Percentiles rank a stretch among this genome's conserved stretches.
These are phyloP conservation scores for Amanita molliuscula DNA, from an alignment of 768 basidiomycete species.

Conservation along the genomic window DNA sequence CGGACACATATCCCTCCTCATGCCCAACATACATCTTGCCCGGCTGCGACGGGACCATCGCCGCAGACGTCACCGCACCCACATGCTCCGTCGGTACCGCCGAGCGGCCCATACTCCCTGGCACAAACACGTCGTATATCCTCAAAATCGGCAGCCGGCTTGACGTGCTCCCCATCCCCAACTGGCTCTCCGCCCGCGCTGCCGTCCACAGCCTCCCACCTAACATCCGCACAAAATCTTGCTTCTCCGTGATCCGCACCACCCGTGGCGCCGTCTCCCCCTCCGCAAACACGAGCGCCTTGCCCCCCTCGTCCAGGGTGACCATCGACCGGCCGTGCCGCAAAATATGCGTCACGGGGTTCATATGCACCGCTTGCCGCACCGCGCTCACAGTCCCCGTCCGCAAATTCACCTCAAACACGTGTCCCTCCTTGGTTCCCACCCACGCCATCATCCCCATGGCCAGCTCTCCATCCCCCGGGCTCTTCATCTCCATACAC, in stretches of 20 bases:
- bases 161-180: slow-evolving; percentile 15
- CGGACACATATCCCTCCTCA: slow-evolving; percentile 79
- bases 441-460: slow-evolving; percentile 59
- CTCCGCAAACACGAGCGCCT: slow-evolving; percentile 64
- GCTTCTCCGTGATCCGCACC: slow-evolving; percentile 68
- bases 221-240: slow-evolving; percentile 68
- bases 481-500: slow-evolving; percentile 68
- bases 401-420: slow-evolving; percentile 73
- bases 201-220: slow-evolving; percentile 82
- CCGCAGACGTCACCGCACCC: slow-evolving; percentile 76
- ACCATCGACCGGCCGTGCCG: slow-evolving; percentile 65
- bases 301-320: slow-evolving; percentile 79
- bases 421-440: slow-evolving; percentile 84
- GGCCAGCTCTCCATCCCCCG: too few relatives aligned
- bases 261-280: slow-evolving; percentile 42
- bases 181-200: slow-evolving; percentile 36
- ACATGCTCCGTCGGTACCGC: slow-evolving; percentile 59
- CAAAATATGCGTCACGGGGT: slow-evolving; percentile 64
- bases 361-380: slow-evolving; percentile 53
- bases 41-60: slow-evolving; percentile 60
- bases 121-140: slow-evolving; percentile 66
- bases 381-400: slow-evolving; percentile 45
- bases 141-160: slow-evolving; percentile 61
- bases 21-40: slow-evolving; percentile 76
- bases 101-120: slow-evolving; percentile 42